Percentiles rank a stretch among this genome's conserved stretches.
Evolutionary conservation across 495 filamentous ascomycete species (phyloP).

Genomic region (Penicillium ochrochloron): DNA sequence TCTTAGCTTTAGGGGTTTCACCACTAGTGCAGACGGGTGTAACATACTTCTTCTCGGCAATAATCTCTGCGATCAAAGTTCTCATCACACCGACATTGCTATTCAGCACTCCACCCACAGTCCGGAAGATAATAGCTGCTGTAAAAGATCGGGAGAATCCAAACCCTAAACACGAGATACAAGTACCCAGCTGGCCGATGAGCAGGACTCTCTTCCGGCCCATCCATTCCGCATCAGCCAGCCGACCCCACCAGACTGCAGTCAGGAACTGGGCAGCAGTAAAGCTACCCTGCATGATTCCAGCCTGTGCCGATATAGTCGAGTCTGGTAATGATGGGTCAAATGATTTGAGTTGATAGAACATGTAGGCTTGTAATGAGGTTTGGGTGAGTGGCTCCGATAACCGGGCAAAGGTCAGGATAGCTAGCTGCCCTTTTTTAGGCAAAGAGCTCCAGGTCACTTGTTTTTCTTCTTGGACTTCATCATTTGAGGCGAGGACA

Average conservation of each 20-base stretch:
- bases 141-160: constrained; percentile 74
- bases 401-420: constrained; percentile 74
- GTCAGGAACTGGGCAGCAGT: constrained; percentile 79
- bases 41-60: constrained; percentile 65
- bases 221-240: constrained; percentile 69
- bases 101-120: constrained; percentile 76
- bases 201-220: constrained; percentile 80
- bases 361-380: constrained; percentile 75
- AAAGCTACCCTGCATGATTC: constrained; percentile 74
- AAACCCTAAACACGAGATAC: constrained; percentile 74
- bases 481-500: not conserved
- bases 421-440: constrained; percentile 72
- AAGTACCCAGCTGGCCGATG: constrained; percentile 74
- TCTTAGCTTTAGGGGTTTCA: constrained; percentile 12
- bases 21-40: not conserved
- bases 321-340: constrained; percentile 65
- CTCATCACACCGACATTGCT: constrained; percentile 83
- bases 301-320: constrained; percentile 75
- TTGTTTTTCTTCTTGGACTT: constrained; percentile 39
- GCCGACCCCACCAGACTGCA: constrained; percentile 77
- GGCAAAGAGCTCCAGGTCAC: constrained; percentile 74
- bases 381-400: constrained; percentile 82
- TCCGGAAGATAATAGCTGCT: constrained; percentile 70
- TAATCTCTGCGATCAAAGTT: constrained; percentile 81
- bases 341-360: constrained; percentile 73